phyloP scores from a whole-genome alignment of 2,329 filamentous ascomycete species.

The Lecanicillium sp. region DNA sequence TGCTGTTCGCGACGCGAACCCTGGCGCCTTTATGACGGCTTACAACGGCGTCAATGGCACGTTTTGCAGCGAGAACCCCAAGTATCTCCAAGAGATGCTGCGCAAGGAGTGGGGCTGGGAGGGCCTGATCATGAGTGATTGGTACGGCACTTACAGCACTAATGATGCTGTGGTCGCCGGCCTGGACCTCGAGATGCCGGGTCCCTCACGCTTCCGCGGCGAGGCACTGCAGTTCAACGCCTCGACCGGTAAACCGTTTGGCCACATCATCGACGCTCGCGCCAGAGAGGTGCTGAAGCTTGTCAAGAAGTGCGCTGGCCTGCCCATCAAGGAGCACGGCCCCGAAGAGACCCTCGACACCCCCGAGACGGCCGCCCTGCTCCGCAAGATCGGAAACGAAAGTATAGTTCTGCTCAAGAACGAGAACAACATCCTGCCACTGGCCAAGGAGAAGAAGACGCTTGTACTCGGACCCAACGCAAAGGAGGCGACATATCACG shows the following conservation, averaged over 20 bases:
- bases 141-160: slow-evolving; percentile 50
- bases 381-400: slow-evolving; percentile 59
- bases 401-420: slow-evolving; percentile 71
- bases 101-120: slow-evolving; percentile 51
- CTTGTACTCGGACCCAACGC: slow-evolving; percentile 51
- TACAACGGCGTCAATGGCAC: slow-evolving; percentile 53
- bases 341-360: slow-evolving; percentile 49
- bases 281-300: slow-evolving; percentile 50
- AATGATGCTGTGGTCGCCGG: slow-evolving; percentile 42
- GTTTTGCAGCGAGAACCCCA: slow-evolving; percentile 45
- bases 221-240: slow-evolving; percentile 44
- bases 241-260: slow-evolving; percentile 47
- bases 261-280: slow-evolving; percentile 49
- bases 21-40: slow-evolving; percentile 49
- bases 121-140: slow-evolving; percentile 52
- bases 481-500: slow-evolving; percentile 49
- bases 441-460: slow-evolving; percentile 54
- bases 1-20: slow-evolving; percentile 41
- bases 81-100: slow-evolving; percentile 42
- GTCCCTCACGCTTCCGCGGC: slow-evolving; percentile 43
- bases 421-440: slow-evolving; percentile 53
- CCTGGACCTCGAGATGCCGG: slow-evolving; percentile 54
- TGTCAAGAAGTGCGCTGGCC: slow-evolving; percentile 47
- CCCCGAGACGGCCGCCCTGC: slow-evolving; percentile 52
- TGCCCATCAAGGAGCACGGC: slow-evolving; percentile 46